Percentiles rank a stretch among this genome's conserved stretches.
Conservation (phyloP, 2,329 filamentous ascomycete species). For the Trichoderma sp. region DNA sequence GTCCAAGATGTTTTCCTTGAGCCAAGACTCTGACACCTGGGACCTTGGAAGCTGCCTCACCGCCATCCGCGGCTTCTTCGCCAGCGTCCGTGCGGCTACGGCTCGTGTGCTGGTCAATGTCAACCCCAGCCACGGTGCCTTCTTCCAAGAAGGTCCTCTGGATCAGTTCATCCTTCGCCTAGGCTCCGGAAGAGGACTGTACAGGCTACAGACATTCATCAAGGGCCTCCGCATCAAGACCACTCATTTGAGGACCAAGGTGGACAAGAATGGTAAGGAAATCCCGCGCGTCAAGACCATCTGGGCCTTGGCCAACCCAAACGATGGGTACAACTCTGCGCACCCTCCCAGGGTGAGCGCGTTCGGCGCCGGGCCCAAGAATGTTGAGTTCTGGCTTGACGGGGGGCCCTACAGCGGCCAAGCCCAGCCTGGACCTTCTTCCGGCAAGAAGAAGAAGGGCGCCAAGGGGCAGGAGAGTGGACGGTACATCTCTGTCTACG, state of each 20-base stretch:
- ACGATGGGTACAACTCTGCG: slow-evolving; percentile 38
- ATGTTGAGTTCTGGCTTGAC: slow-evolving; percentile 58
- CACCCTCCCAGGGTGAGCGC: slow-evolving; percentile 35
- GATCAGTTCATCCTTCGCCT: slow-evolving; percentile 29
- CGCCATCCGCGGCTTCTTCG: slow-evolving; percentile 38
- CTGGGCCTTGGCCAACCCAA: slow-evolving; percentile 39
- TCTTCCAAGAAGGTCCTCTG: slow-evolving; percentile 38
- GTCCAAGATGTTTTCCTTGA: slow-evolving; percentile 37
- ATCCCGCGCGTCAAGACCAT: slow-evolving; percentile 46
- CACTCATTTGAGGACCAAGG: slow-evolving; percentile 43
- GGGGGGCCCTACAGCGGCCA: background rate
- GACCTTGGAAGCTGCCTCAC: slow-evolving; percentile 37
- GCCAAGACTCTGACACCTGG: background rate
- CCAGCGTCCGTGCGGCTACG: slow-evolving; percentile 30
- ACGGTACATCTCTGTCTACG: slow-evolving; percentile 53
- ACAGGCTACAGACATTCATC: slow-evolving; percentile 42
- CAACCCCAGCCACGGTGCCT: slow-evolving; percentile 42
- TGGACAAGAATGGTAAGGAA: slow-evolving; percentile 37
- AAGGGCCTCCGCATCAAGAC: slow-evolving; percentile 43
- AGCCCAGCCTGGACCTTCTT: slow-evolving; percentile 29
- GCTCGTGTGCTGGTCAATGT: slow-evolving; percentile 33
- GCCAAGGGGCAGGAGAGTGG: slow-evolving; percentile 34
- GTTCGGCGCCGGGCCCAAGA: slow-evolving; percentile 51
- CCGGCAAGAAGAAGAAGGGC: slow-evolving; percentile 25
- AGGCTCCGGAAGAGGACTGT: slow-evolving; percentile 14